Percentiles rank a stretch among this genome's conserved stretches.
Conservation (phyloP, 768 basidiomycete genomes). For the Piloderma croceum region DNA sequence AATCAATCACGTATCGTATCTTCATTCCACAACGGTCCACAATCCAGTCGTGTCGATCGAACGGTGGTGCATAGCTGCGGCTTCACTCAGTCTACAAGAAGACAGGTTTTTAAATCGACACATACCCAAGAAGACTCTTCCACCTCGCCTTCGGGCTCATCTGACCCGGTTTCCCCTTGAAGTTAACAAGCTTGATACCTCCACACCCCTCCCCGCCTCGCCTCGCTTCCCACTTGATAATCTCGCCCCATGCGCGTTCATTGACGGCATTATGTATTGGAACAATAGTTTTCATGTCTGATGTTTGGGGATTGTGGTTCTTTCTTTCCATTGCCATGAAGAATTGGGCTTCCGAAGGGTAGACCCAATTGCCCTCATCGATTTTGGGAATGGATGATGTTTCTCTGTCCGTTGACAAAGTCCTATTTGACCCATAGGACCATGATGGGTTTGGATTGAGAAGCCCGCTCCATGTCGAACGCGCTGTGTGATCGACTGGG, state of each 20-base stretch:
- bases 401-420: conserved; percentile 70
- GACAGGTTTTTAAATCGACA: conserved; percentile 12
- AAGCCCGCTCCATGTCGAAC: conserved; percentile 39
- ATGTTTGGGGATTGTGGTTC: conserved; percentile 77
- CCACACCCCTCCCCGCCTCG: conserved; percentile 81
- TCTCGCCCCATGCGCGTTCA: conserved; percentile 83
- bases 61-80: conserved; percentile 83
- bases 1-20: conserved; percentile 95
- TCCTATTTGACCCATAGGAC: conserved; percentile 16
- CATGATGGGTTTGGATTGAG: conserved; percentile 25
- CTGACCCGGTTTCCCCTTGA: conserved; percentile 83
- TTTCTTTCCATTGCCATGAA: conserved; percentile 96
- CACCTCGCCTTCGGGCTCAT: conserved; percentile 74
- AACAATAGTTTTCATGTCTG: conserved; percentile 94
- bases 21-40: conserved; percentile 88
- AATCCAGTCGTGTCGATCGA: conserved; percentile 96
- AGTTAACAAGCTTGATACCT: conserved; percentile 77
- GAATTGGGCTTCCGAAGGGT: conserved; percentile 98
- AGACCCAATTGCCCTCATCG: conserved; percentile 81
- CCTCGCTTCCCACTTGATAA: conserved; percentile 77
- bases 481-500: conserved; percentile 42
- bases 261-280: conserved; percentile 99
- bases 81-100: background rate
- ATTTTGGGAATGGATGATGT: conserved; percentile 82
- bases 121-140: conserved; percentile 84